Evolutionary conservation across 2,329 filamentous ascomycete species (phyloP).

Genomic region (Hypoxylon sp.): DNA sequence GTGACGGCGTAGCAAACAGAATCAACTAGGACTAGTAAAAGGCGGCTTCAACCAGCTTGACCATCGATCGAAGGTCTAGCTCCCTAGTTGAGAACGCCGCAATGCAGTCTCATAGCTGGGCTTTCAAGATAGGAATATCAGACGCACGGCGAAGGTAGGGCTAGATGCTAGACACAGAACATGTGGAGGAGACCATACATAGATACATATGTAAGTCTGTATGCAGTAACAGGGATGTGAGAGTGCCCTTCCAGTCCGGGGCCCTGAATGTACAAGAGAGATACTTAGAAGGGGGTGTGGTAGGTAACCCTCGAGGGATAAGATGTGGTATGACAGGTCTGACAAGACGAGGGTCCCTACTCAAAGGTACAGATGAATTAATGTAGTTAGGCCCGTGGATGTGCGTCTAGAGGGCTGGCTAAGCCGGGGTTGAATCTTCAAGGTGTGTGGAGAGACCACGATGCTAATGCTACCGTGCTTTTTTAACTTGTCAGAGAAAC

Average conservation of each 20-base stretch:
- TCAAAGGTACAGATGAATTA: constrained; percentile 52
- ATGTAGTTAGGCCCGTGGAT: constrained; percentile 50
- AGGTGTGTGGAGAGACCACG: constrained; percentile 52
- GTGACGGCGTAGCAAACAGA: constrained; percentile 50
- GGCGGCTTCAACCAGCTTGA: constrained; percentile 45
- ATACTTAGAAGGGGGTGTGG: constrained; percentile 52
- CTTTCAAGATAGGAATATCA: constrained; percentile 54
- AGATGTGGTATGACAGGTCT: constrained; percentile 55
- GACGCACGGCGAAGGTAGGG: constrained; percentile 52
- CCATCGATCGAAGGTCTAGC: constrained; percentile 46
- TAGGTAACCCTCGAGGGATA: constrained; percentile 52
- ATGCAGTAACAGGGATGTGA: constrained; percentile 58
- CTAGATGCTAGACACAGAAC: constrained; percentile 52
- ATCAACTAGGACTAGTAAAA: constrained; percentile 43
- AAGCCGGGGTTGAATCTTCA: constrained; percentile 48
- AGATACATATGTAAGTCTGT: constrained; percentile 59
- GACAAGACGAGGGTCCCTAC: constrained; percentile 49
- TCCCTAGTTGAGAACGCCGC: constrained; percentile 50
- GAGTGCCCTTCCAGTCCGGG: constrained; percentile 52
- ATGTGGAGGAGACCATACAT: constrained; percentile 55
- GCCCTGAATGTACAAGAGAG: constrained; percentile 48
- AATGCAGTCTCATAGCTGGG: constrained; percentile 51
- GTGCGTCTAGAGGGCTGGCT: constrained; percentile 51
- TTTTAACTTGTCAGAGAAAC: constrained; percentile 51
- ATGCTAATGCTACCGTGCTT: constrained; percentile 55